A percentile compares a stretch with the other conserved stretches of the same genome.
Conservation (phyloP, 2,329 filamentous ascomycete genomes). For the Onygenales sp. region DNA sequence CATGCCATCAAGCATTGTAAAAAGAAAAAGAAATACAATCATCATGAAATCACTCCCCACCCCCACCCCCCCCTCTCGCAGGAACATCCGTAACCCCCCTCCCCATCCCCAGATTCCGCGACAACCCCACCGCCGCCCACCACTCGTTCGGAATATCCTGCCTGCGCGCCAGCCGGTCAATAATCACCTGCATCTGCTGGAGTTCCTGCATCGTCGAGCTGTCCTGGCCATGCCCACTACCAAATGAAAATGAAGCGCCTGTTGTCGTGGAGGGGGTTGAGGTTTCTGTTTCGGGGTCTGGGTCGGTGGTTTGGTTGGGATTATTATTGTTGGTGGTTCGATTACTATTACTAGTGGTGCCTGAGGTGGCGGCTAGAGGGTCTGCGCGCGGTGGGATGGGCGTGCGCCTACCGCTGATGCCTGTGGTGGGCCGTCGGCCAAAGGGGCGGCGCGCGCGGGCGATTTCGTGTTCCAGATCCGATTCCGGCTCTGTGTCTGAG, state of each 20-base stretch:
- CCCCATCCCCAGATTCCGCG: conserved; percentile 35
- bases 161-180: conserved; percentile 58
- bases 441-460: background rate
- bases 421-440: background rate
- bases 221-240: conserved; percentile 7
- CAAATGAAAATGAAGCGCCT: conserved; percentile 16
- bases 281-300: conserved; percentile 21
- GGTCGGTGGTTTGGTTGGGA: background rate
- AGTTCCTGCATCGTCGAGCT: conserved; percentile 31
- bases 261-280: conserved; percentile 22
- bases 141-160: conserved; percentile 74
- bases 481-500: conserved; percentile 22
- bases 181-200: conserved; percentile 60
- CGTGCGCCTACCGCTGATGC: background rate
- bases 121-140: conserved; percentile 65
- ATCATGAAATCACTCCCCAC: background rate
- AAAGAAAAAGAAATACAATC: too few relatives aligned
- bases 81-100: conserved; percentile 1
- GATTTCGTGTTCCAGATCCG: conserved; percentile 6
- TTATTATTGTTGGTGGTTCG: background rate
- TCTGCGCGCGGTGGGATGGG: background rate
- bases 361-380: background rate
- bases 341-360: background rate
- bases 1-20: too few relatives aligned
- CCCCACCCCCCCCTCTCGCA: background rate